phyloP scores from a whole-genome alignment of 495 filamentous ascomycete genomes.

The Penicillium flavigenum region DNA sequence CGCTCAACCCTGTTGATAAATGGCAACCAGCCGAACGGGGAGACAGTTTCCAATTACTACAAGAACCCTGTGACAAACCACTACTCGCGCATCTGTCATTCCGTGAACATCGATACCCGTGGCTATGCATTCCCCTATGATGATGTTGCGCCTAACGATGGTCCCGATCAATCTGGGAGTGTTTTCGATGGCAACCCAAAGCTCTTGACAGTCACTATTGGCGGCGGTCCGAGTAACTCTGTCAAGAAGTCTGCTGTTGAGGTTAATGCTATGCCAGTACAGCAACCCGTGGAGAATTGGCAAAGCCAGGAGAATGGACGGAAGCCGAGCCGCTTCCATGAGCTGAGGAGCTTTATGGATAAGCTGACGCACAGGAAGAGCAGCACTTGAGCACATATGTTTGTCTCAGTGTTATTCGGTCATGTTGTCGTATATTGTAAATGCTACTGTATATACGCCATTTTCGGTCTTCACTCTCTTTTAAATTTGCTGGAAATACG shows the following conservation, averaged over 20 bases:
- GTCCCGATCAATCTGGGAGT: conserved; percentile 60
- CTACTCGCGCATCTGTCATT: conserved; percentile 67
- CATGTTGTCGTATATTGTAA: background rate
- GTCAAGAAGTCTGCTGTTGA: conserved; percentile 4
- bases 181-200: conserved; percentile 57
- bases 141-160: conserved; percentile 62
- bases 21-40: conserved; percentile 50
- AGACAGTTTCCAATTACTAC: conserved; percentile 52
- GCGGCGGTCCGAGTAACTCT: conserved; percentile 42
- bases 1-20: conserved; percentile 59
- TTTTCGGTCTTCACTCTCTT: background rate
- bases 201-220: conserved; percentile 61
- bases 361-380: conserved; percentile 17
- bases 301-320: conserved; percentile 5
- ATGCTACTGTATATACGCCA: conserved; percentile 2
- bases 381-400: background rate
- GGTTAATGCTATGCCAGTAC: background rate
- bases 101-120: conserved; percentile 55
- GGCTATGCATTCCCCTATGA: conserved; percentile 82
- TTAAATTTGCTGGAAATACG: background rate
- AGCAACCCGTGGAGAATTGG: background rate
- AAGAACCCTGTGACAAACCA: conserved; percentile 62
- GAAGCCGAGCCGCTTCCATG: conserved; percentile 10
- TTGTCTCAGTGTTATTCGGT: background rate
- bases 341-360: conserved; percentile 15